Conservation (phyloP, 1,284 basidiomycete genomes). For the Naganishia liquefaciens region DNA sequence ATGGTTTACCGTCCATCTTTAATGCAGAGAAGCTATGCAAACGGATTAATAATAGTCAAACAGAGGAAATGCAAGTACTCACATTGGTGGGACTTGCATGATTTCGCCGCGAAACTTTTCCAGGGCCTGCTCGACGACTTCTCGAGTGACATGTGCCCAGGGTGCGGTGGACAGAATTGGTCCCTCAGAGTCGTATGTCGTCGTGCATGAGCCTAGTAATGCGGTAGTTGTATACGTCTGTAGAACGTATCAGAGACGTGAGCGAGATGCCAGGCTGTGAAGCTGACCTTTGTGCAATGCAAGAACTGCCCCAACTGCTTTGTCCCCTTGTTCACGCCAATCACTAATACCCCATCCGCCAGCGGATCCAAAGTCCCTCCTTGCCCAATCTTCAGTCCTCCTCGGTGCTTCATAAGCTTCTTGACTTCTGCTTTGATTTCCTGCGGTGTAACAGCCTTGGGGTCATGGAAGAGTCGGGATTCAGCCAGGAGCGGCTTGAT, state of each 20-base stretch:
- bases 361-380: constrained; percentile 90
- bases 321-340: constrained; percentile 87
- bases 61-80: constrained; percentile 44
- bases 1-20: constrained; percentile 94
- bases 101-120: constrained; percentile 84
- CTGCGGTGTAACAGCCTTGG: constrained; percentile 33
- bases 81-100: constrained; percentile 89
- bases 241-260: no score
- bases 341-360: constrained; percentile 79
- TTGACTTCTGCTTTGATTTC: constrained; percentile 29
- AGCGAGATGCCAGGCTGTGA: constrained; percentile 1
- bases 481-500: constrained; percentile 76
- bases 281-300: constrained; percentile 80
- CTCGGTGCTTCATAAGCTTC: constrained; percentile 45
- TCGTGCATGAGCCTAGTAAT: constrained; percentile 89
- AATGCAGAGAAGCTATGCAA: constrained; percentile 84
- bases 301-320: constrained; percentile 84
- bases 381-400: constrained; percentile 56
- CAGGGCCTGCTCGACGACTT: constrained; percentile 70
- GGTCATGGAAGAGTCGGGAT: constrained; percentile 75
- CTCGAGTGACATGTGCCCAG: constrained; percentile 80
- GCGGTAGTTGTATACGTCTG: constrained; percentile 91
- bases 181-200: constrained; percentile 90
- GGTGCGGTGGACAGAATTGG: constrained; percentile 71
- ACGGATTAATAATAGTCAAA: neutral